Conservation (phyloP, 2,329 filamentous ascomycete genomes). For the Fusarium coffeatum region DNA sequence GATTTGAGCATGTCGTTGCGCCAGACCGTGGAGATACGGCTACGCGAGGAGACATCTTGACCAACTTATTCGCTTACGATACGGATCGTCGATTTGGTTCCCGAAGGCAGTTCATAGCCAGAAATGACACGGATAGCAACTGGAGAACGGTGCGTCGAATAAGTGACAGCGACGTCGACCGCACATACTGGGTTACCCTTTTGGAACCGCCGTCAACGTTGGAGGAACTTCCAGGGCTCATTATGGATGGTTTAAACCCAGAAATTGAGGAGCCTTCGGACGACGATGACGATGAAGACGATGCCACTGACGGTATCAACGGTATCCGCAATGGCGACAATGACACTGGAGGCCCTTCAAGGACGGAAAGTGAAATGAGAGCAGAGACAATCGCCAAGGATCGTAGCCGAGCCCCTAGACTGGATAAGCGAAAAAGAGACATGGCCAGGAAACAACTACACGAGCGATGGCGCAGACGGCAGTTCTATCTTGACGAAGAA, state of each 20-base stretch:
- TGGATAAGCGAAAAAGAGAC: constrained; percentile 55
- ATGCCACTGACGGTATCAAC: constrained; percentile 41
- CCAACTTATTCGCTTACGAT: constrained; percentile 60
- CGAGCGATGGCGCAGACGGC: constrained; percentile 79
- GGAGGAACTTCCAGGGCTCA: constrained; percentile 56
- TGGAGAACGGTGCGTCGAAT: constrained; percentile 51
- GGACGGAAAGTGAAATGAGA: constrained; percentile 57
- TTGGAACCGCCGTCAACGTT: constrained; percentile 59
- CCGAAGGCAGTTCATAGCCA: constrained; percentile 46
- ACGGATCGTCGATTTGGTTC: constrained; percentile 47
- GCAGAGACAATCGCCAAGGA: constrained; percentile 53
- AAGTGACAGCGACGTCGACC: constrained; percentile 49
- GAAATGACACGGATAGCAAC: constrained; percentile 51
- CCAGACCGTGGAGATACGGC: constrained; percentile 70
- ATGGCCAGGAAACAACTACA: constrained; percentile 67
- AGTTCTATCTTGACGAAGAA: constrained; percentile 88
- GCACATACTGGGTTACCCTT: constrained; percentile 58
- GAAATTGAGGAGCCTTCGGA: constrained; percentile 47
- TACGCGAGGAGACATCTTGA: constrained; percentile 70
- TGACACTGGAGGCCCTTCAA: constrained; percentile 48
- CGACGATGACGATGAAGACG: constrained; percentile 44
- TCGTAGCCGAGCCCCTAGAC: constrained; percentile 52
- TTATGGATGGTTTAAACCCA: constrained; percentile 50
- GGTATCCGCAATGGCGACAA: constrained; percentile 42
- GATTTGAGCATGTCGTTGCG: constrained; percentile 66